Conservation (phyloP, 441 rosid genomes). For the Hura crepitans region DNA sequence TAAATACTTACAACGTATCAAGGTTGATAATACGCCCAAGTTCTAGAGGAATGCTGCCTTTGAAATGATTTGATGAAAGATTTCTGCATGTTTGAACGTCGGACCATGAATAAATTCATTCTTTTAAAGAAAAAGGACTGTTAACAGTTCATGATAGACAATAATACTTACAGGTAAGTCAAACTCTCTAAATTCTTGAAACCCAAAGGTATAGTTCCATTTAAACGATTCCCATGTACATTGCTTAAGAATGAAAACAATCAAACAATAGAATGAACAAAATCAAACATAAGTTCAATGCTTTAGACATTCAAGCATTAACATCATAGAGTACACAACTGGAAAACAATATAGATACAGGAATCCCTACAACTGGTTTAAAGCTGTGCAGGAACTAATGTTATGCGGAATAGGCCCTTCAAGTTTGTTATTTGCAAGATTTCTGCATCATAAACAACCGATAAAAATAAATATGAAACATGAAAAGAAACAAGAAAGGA, state of each 20-base stretch:
- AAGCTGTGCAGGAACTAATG: constrained; percentile 71
- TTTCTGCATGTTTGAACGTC: constrained; percentile 43
- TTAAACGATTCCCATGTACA: constrained; percentile 74
- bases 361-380: constrained; percentile 71
- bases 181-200: constrained; percentile 71
- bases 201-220: constrained; percentile 63
- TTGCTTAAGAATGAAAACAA: constrained; percentile 39
- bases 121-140: background rate
- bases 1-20: constrained; percentile 62
- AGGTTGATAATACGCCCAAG: constrained; percentile 81
- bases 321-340: background rate
- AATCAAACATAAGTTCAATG: background rate
- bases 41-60: constrained; percentile 67
- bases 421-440: constrained; percentile 76
- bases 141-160: background rate
- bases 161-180: constrained; percentile 68
- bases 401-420: constrained; percentile 80
- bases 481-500: background rate
- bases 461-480: background rate
- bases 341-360: background rate
- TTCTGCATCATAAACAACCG: constrained; percentile 38
- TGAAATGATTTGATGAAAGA: constrained; percentile 69
- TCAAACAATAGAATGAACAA: background rate
- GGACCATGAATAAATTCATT: background rate
- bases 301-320: background rate